These are phyloP conservation scores for Yarrowia deformans DNA, from an alignment of 805 yeast genomes.

Conservation along the genomic window DNA sequence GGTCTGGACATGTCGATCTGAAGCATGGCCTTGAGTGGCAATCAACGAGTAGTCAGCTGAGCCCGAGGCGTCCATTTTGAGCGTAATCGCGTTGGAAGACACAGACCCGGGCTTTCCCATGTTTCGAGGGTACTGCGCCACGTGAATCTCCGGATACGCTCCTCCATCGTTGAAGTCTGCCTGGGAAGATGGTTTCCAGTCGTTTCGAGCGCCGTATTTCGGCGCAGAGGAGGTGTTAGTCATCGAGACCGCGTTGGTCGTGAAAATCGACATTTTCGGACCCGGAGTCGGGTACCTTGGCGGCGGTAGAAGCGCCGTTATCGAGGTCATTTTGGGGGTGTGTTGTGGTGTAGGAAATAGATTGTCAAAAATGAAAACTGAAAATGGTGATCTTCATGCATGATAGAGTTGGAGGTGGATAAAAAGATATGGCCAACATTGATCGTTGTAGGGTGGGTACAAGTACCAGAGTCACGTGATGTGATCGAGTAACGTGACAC, in stretches of 20 bases:
- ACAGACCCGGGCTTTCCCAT: constrained; percentile 46
- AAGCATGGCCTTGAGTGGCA: constrained; percentile 49
- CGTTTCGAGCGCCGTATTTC: constrained; percentile 46
- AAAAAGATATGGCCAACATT: too few species aligned
- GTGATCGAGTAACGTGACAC: too few species aligned
- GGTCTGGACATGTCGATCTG: constrained; percentile 53
- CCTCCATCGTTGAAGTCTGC: constrained; percentile 51
- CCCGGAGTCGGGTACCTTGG: constrained; percentile 36
- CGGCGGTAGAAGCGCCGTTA: constrained; percentile 15
- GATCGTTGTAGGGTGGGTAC: too few species aligned
- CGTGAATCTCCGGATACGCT: constrained; percentile 50
- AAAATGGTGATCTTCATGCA: constrained; percentile 19
- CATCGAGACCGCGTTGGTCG: neutral
- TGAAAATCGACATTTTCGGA: constrained; percentile 28
- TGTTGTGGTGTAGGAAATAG: neutral
- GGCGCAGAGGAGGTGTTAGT: constrained; percentile 39
- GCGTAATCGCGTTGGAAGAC: constrained; percentile 46
- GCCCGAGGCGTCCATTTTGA: constrained; percentile 48
- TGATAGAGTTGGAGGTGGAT: constrained; percentile 6
- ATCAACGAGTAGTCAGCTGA: constrained; percentile 48
- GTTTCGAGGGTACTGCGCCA: constrained; percentile 50
- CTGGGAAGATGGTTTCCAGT: constrained; percentile 46
- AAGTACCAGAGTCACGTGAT: too few species aligned
- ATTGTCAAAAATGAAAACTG: neutral
- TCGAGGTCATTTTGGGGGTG: constrained; percentile 9